Conservation (phyloP, 441 rosid species). For the Gossypium trilobum region DNA sequence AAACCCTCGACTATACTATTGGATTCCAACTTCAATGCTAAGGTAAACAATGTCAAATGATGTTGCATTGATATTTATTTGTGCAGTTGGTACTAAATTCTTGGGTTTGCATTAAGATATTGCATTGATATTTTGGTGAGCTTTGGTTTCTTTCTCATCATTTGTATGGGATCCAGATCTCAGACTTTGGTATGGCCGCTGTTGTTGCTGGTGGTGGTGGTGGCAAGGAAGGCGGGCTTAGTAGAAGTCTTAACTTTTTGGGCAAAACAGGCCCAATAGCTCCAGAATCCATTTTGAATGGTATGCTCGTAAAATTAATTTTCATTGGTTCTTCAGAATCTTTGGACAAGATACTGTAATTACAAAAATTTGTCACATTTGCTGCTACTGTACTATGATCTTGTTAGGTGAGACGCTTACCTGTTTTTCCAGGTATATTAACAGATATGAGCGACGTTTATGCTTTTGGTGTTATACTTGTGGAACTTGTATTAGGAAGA, state of each 20-base stretch:
- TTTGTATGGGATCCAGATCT: slow-evolving; percentile 40
- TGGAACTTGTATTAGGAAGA: slow-evolving; percentile 78
- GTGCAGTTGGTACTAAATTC: neutral
- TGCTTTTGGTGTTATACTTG: slow-evolving; percentile 78
- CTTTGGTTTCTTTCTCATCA: neutral
- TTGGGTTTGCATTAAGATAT: neutral
- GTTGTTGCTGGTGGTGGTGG: slow-evolving; percentile 36
- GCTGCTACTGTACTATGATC: slow-evolving; percentile 1
- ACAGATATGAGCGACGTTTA: slow-evolving; percentile 88
- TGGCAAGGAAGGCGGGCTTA: slow-evolving; percentile 35
- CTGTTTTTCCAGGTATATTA: slow-evolving; percentile 44
- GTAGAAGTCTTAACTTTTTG: slow-evolving; percentile 55
- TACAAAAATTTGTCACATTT: neutral
- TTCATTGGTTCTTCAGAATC: neutral
- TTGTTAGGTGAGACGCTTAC: neutral
- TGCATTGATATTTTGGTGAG: neutral
- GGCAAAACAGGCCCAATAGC: slow-evolving; percentile 73
- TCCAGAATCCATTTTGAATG: slow-evolving; percentile 73
- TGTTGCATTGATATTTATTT: neutral
- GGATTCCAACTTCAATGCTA: slow-evolving; percentile 74
- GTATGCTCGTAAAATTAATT: slow-evolving; percentile 27
- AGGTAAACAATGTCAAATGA: slow-evolving; percentile 35
- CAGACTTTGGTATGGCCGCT: slow-evolving; percentile 39
- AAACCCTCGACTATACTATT: slow-evolving; percentile 78
- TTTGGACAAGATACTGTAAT: neutral